phyloP scores from a whole-genome alignment of 2,329 filamentous ascomycete genomes.

The Colletotrichum camelliae region DNA sequence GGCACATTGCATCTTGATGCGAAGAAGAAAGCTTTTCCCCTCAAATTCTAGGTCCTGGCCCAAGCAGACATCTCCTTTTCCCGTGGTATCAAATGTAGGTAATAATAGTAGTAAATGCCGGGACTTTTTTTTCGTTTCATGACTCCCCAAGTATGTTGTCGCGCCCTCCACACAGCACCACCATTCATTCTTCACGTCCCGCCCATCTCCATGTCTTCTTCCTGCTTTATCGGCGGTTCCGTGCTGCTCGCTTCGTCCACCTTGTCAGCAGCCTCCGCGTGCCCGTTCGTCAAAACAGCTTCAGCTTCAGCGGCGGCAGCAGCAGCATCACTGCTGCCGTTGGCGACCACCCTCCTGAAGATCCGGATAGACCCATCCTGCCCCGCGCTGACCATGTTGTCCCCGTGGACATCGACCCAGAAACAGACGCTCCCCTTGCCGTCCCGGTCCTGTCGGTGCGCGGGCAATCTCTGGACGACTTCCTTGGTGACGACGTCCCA shows the following conservation, averaged over 20 bases:
- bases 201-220: constrained; percentile 20
- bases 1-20: neutral
- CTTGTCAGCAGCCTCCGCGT: neutral
- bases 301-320: neutral
- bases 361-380: constrained; percentile 60
- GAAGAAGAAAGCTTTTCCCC: neutral
- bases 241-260: neutral
- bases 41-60: neutral
- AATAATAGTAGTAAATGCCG: neutral
- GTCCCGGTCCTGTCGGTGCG: constrained; percentile 41
- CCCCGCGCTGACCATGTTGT: constrained; percentile 62
- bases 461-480: constrained; percentile 70
- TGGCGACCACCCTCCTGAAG: constrained; percentile 39
- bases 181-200: neutral
- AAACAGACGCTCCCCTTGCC: constrained; percentile 60
- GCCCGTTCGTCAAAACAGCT: neutral
- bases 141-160: neutral
- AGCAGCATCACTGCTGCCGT: neutral
- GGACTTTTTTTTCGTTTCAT: no score
- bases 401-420: constrained; percentile 66
- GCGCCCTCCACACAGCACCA: neutral
- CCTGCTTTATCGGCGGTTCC: constrained; percentile 24
- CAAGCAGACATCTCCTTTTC: neutral
- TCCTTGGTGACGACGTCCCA: constrained; percentile 93
- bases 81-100: neutral